phyloP scores from a whole-genome alignment of 176 grass and related monocot species.

The Aechmea fasciata region DNA sequence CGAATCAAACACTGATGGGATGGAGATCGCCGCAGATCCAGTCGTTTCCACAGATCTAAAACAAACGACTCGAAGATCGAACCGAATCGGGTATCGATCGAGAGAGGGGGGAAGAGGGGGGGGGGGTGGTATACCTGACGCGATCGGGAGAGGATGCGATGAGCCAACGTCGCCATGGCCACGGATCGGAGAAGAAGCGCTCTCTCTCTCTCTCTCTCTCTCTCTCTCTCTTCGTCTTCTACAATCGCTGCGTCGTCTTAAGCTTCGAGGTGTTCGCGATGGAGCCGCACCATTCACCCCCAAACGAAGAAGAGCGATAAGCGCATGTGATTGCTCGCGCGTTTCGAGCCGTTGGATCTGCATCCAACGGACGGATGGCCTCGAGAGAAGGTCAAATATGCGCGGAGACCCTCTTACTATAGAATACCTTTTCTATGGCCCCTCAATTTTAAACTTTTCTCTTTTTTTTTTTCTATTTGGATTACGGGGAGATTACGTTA shows the following conservation, averaged over 20 bases:
- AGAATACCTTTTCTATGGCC: too few species aligned
- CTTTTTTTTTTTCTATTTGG: too few species aligned
- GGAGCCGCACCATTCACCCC: too few species aligned
- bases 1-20: neutral
- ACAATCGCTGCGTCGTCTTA: neutral
- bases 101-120: neutral
- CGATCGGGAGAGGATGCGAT: conserved; percentile 67
- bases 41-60: conserved; percentile 2
- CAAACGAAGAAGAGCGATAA: neutral
- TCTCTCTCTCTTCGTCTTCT: neutral
- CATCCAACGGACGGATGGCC: neutral
- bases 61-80: neutral
- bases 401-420: too few species aligned
- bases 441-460: too few species aligned
- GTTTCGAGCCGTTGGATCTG: neutral
- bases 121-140: conserved; percentile 58
- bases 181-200: conserved; percentile 17
- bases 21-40: neutral
- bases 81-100: neutral
- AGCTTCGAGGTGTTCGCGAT: too few species aligned
- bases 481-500: too few species aligned
- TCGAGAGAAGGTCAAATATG: neutral
- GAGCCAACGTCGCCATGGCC: conserved; percentile 86
- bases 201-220: neutral
- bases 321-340: neutral